These are phyloP conservation scores for sweet orange (Citrus sinensis) DNA, from an alignment of 345 rosid species.

Conservation along the genomic window DVS_A1.0 CM039166.1:18454001-18454500, in stretches of 20 bases:
- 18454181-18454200: too few species aligned
- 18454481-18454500: too few species aligned
- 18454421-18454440: slow-evolving; percentile 92
- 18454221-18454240: not conserved
- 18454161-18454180: too few species aligned
- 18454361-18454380: slow-evolving; percentile 71
- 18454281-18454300: slow-evolving; percentile 15
- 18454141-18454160: too few species aligned
- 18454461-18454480: slow-evolving; percentile 19
- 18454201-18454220: too few species aligned
- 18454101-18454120: too few species aligned
- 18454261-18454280: slow-evolving; percentile 6
- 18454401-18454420: slow-evolving; percentile 85
- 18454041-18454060: too few species aligned
- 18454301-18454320: slow-evolving; percentile 52
- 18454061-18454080: too few species aligned
- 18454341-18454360: slow-evolving; percentile 96
- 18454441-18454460: slow-evolving; percentile 94
- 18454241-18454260: not conserved
- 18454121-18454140: too few species aligned
- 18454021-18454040: too few species aligned
- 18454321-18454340: slow-evolving; percentile 77
- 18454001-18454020: too few species aligned
- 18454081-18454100: too few species aligned
- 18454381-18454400: slow-evolving; percentile 91